These are phyloP conservation scores for Aspergillus biplanus DNA, from an alignment of 495 filamentous ascomycete genomes.

Conservation along the genomic window DNA sequence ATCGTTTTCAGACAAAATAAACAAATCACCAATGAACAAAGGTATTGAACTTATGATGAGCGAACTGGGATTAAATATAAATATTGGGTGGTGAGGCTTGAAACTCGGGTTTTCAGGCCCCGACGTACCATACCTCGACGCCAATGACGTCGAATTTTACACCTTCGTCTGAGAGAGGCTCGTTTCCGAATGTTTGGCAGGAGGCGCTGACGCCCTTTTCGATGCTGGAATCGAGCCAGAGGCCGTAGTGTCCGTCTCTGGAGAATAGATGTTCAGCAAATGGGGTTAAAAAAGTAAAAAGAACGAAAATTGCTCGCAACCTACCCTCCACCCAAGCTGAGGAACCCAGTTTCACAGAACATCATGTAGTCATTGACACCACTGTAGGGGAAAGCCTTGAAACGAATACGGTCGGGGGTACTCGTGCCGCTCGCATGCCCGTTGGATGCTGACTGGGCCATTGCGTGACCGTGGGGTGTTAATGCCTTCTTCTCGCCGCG, in stretches of 20 bases:
- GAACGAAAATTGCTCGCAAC: slow-evolving; percentile 23
- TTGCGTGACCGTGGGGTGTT: slow-evolving; percentile 34
- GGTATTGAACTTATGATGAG: background rate
- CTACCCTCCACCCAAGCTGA: slow-evolving; percentile 83
- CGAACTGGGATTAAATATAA: background rate
- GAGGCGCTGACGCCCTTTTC: slow-evolving; percentile 80
- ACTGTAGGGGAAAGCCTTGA: slow-evolving; percentile 96
- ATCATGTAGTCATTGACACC: slow-evolving; percentile 97
- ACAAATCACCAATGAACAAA: background rate
- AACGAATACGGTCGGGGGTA: slow-evolving; percentile 72
- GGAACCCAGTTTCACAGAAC: slow-evolving; percentile 82
- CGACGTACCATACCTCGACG: slow-evolving; percentile 89
- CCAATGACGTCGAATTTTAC: slow-evolving; percentile 90
- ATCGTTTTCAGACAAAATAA: background rate
- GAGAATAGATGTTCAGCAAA: background rate
- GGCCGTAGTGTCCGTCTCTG: slow-evolving; percentile 85
- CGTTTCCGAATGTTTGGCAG: slow-evolving; percentile 93
- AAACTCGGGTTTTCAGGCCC: slow-evolving; percentile 29
- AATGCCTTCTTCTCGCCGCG: slow-evolving; percentile 32
- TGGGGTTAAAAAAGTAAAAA: background rate
- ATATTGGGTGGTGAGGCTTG: background rate
- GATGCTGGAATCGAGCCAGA: slow-evolving; percentile 91
- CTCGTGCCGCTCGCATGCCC: slow-evolving; percentile 40
- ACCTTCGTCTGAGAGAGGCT: slow-evolving; percentile 92
- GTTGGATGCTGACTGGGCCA: slow-evolving; percentile 24